phyloP scores from a whole-genome alignment of 1,139 yeast genomes.

The Zygoascus hellenicus region DNA sequence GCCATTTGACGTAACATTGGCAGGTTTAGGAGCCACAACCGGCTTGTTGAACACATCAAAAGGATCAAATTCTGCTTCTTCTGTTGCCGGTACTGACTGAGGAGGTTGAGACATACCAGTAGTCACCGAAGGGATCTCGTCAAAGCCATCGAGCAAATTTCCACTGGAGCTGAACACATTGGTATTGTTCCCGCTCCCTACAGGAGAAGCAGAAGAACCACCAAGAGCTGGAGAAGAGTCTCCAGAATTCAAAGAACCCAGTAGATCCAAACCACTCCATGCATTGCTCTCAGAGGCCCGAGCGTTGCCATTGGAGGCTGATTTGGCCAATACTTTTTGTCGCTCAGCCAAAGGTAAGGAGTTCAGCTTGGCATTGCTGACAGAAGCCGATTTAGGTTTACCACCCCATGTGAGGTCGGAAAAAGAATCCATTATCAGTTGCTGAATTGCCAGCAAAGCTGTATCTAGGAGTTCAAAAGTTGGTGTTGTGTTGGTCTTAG shows the following conservation, averaged over 20 bases:
- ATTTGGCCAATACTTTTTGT: conserved; percentile 19
- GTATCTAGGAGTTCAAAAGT: neutral
- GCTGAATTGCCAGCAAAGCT: neutral
- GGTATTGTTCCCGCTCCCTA: neutral
- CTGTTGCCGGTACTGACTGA: neutral
- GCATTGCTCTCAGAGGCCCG: neutral
- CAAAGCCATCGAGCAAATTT: conserved; percentile 11
- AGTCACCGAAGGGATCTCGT: conserved; percentile 1
- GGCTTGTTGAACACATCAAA: conserved; percentile 34
- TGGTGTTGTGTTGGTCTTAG: neutral
- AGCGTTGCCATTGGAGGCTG: neutral
- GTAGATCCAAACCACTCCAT: conserved; percentile 10
- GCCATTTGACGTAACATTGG: neutral
- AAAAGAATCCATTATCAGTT: conserved; percentile 20
- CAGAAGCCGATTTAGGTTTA: conserved; percentile 14
- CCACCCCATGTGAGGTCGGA: conserved; percentile 20
- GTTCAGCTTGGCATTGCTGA: conserved; percentile 15
- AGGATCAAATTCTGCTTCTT: conserved; percentile 25
- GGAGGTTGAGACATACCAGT: neutral
- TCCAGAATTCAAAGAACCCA: conserved; percentile 4
- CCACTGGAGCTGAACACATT: neutral
- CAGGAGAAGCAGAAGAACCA: conserved; percentile 3
- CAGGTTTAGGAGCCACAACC: conserved; percentile 8
- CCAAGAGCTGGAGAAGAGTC: neutral
- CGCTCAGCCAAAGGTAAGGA: conserved; percentile 26